phyloP scores from a whole-genome alignment of 2,329 filamentous ascomycete genomes.

The Arachnomyces sp. region DNA sequence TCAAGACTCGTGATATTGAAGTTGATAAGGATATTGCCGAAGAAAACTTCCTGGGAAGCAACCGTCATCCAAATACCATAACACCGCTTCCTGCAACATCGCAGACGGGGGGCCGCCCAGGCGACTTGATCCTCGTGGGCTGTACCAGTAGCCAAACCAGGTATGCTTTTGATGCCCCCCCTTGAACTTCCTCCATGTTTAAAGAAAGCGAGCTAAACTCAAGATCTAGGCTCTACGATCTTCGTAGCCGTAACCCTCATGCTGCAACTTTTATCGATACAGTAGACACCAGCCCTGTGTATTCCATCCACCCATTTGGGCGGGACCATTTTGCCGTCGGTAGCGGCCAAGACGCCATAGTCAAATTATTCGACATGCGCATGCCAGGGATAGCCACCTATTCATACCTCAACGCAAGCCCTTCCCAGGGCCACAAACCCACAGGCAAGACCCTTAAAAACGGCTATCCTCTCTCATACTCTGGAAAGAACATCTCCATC shows the following conservation, averaged over 20 bases:
- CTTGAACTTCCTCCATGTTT: too few species aligned
- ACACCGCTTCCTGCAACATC: slow-evolving; percentile 24
- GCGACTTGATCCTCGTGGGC: slow-evolving; percentile 50
- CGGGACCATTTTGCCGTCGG: slow-evolving; percentile 51
- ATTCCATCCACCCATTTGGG: slow-evolving; percentile 50
- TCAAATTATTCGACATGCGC: slow-evolving; percentile 57
- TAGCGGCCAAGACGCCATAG: slow-evolving; percentile 46
- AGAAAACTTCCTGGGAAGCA: slow-evolving; percentile 15
- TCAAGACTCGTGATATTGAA: slow-evolving; percentile 26
- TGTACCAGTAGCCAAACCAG: slow-evolving; percentile 49
- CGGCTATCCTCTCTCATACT: slow-evolving; percentile 7
- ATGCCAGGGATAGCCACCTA: slow-evolving; percentile 35
- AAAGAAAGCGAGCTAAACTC: neutral
- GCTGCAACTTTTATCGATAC: slow-evolving; percentile 47
- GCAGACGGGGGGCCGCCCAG: slow-evolving; percentile 23
- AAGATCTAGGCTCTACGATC: slow-evolving; percentile 47
- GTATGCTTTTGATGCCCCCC: too few species aligned
- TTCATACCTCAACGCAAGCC: slow-evolving; percentile 13
- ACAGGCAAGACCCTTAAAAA: neutral
- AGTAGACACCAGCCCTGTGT: slow-evolving; percentile 51
- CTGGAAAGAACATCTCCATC: slow-evolving; percentile 32
- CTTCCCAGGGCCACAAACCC: neutral
- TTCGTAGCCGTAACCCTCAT: slow-evolving; percentile 43
- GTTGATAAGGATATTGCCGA: slow-evolving; percentile 29
- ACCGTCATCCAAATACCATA: slow-evolving; percentile 29